These are phyloP conservation scores for Pestalotiopsis sp. DNA, from an alignment of 2,329 filamentous ascomycete genomes.

Conservation along the genomic window DNA sequence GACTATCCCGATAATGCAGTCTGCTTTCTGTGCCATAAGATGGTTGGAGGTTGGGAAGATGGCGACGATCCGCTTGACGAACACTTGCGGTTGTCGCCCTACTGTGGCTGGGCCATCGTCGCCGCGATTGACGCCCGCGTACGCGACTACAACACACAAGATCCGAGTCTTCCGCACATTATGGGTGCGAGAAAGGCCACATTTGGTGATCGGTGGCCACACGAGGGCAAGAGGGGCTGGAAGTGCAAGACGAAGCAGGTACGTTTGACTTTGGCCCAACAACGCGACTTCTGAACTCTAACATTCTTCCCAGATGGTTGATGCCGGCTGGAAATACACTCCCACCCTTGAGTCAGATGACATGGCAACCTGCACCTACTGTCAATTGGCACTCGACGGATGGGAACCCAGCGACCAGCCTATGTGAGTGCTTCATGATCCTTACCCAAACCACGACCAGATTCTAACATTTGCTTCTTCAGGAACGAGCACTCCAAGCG, in stretches of 20 bases:
- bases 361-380: conserved; percentile 90
- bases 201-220: conserved; percentile 84
- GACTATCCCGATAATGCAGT: conserved; percentile 83
- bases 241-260: conserved; percentile 88
- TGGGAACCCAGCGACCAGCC: conserved; percentile 96
- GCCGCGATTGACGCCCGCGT: conserved; percentile 63
- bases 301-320: conserved; percentile 67
- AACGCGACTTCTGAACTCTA: conserved; percentile 17
- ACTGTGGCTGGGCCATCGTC: conserved; percentile 87
- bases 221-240: conserved; percentile 87
- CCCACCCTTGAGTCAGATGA: conserved; percentile 83
- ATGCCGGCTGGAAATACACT: conserved; percentile 93
- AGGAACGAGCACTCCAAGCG: conserved; percentile 86
- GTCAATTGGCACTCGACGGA: conserved; percentile 84
- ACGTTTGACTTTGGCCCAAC: conserved; percentile 25
- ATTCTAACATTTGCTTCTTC: conserved; percentile 12
- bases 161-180: conserved; percentile 75
- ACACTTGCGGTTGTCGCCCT: conserved; percentile 79
- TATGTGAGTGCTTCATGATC: conserved; percentile 56
- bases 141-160: conserved; percentile 66
- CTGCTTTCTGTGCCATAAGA: conserved; percentile 85
- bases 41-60: conserved; percentile 89
- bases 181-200: conserved; percentile 48
- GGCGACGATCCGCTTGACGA: conserved; percentile 83
- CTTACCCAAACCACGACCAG: background rate